Percentiles rank a stretch among this genome's conserved stretches.
phyloP scores from a whole-genome alignment of 2,329 filamentous ascomycete species.

The Furcasterigmium sp. region DNA sequence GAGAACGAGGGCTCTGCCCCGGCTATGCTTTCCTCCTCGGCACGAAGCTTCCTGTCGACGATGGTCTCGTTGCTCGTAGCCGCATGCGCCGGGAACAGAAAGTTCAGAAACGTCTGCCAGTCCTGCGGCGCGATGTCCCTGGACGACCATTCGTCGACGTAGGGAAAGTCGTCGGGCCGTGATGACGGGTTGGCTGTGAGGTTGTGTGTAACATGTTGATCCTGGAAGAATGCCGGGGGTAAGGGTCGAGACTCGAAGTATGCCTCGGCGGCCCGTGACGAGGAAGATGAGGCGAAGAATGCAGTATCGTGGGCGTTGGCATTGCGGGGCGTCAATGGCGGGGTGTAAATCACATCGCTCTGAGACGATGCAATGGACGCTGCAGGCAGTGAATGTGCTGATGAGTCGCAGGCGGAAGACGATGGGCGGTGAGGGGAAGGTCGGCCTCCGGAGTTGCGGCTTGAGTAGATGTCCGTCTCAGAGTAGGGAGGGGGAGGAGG shows the following conservation, averaged over 20 bases:
- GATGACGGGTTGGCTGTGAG: constrained; percentile 28
- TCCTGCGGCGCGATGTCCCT: constrained; percentile 46
- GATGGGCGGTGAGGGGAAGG: background rate
- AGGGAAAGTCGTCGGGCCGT: constrained; percentile 39
- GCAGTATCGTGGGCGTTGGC: constrained; percentile 11
- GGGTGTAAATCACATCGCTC: constrained; percentile 44
- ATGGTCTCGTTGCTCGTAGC: constrained; percentile 38
- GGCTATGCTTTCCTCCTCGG: constrained; percentile 25
- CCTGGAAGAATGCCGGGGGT: constrained; percentile 8
- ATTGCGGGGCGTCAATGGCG: constrained; percentile 41
- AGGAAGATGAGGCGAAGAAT: background rate
- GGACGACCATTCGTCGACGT: constrained; percentile 26
- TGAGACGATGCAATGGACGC: constrained; percentile 24
- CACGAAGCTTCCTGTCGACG: constrained; percentile 42
- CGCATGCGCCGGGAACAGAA: constrained; percentile 44
- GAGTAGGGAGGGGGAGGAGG: constrained; percentile 51
- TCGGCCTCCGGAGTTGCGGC: constrained; percentile 20
- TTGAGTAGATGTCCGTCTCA: constrained; percentile 51
- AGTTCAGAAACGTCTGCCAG: constrained; percentile 56
- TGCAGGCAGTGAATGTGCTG: background rate
- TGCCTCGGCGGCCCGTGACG: constrained; percentile 25
- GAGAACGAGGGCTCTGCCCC: constrained; percentile 16
- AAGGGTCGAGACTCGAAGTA: constrained; percentile 43
- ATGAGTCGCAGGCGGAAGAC: background rate
- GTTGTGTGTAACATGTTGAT: constrained; percentile 21